phyloP scores from a whole-genome alignment of 2,329 filamentous ascomycete genomes.

The Alternaria triticina region DNA sequence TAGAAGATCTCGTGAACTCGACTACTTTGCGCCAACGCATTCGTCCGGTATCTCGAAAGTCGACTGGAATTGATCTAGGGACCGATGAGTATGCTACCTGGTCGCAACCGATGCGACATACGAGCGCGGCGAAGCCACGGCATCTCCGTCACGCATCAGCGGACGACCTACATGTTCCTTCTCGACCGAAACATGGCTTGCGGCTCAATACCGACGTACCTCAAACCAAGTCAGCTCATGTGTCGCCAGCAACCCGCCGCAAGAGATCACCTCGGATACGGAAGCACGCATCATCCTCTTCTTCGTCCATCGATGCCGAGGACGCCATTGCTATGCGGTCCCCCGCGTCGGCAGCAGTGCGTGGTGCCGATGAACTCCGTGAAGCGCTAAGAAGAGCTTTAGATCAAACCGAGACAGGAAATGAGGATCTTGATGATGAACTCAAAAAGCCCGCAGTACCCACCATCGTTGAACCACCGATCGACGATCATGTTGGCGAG shows the following conservation, averaged over 20 bases:
- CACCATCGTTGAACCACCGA: constrained; percentile 20
- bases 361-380: constrained; percentile 23
- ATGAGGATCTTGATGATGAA: background rate
- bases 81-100: constrained; percentile 10
- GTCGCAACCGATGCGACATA: constrained; percentile 11
- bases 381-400: constrained; percentile 26
- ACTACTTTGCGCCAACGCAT: constrained; percentile 1
- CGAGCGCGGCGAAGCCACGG: background rate
- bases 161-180: constrained; percentile 9
- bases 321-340: constrained; percentile 11
- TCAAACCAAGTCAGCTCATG: constrained; percentile 26
- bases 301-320: constrained; percentile 12
- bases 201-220: constrained; percentile 29
- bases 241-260: constrained; percentile 25
- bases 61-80: background rate
- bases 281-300: constrained; percentile 15
- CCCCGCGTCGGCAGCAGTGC: constrained; percentile 25
- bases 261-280: constrained; percentile 17
- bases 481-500: constrained; percentile 21
- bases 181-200: constrained; percentile 13
- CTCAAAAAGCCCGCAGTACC: constrained; percentile 7
- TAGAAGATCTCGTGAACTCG: background rate
- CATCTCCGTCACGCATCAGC: constrained; percentile 14
- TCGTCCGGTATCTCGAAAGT: background rate
- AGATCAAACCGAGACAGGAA: background rate